Evolutionary conservation across 148 eudicot genomes (phyloP).

Genomic region (Rhododendron griersonianum): DNA sequence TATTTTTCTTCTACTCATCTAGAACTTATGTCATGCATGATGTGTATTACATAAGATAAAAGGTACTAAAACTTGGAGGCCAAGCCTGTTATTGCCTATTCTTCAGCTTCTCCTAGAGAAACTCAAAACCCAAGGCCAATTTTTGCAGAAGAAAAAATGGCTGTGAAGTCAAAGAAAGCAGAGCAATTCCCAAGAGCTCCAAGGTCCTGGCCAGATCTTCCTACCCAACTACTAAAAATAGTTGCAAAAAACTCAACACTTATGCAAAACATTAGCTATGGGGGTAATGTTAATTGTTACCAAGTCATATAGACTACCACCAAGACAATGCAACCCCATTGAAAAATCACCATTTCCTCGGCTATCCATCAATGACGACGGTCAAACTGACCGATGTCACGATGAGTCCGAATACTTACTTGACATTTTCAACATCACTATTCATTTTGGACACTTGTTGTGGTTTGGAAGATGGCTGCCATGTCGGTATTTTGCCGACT

Average conservation of each 20-base stretch:
- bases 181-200: background rate
- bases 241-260: slow-evolving; percentile 2
- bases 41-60: background rate
- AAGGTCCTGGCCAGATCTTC: slow-evolving; percentile 20
- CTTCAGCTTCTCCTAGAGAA: background rate
- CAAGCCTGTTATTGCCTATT: background rate
- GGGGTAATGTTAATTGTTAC: slow-evolving; percentile 1
- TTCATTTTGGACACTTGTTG: no score
- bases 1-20: no score
- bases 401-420: background rate
- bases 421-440: no score
- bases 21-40: no score
- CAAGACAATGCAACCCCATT: background rate
- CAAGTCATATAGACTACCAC: slow-evolving; percentile 1
- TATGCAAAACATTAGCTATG: slow-evolving; percentile 7
- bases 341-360: background rate
- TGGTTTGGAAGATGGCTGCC: no score
- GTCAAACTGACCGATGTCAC: background rate
- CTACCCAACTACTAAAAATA: background rate
- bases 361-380: background rate
- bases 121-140: background rate
- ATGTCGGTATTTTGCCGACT: no score
- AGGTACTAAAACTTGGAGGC: slow-evolving; percentile 3
- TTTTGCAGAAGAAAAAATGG: background rate
- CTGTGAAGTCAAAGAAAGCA: background rate